phyloP scores from a whole-genome alignment of 2,329 filamentous ascomycete genomes.

The Hypoxylon sp. region DNA sequence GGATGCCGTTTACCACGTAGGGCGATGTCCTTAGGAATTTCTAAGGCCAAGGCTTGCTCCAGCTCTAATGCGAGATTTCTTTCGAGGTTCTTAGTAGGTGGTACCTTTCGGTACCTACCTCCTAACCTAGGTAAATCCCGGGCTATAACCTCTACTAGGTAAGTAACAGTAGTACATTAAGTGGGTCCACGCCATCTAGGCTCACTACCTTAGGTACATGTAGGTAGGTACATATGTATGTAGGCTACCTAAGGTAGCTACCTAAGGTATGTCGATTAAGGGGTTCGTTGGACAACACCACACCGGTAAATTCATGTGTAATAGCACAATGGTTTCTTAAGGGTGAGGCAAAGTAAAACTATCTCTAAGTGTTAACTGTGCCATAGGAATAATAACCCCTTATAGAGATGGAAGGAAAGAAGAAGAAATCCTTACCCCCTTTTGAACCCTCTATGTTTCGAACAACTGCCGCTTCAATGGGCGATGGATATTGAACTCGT shows the following conservation, averaged over 20 bases:
- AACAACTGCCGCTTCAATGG: too few relatives aligned
- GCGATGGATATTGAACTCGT: not conserved
- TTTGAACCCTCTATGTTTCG: too few relatives aligned
- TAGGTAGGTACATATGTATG: too few relatives aligned
- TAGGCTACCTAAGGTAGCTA: too few relatives aligned
- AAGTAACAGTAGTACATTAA: conserved; percentile 12
- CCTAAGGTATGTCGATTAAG: not conserved
- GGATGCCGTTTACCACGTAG: not conserved
- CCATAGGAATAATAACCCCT: too few relatives aligned
- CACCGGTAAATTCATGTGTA: not conserved
- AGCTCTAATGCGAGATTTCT: conserved; percentile 31
- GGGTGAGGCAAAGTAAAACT: not conserved
- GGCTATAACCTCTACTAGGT: not conserved
- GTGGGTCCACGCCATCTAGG: conserved; percentile 16
- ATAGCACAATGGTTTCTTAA: too few relatives aligned
- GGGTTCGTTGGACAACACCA: not conserved
- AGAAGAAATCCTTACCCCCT: too few relatives aligned
- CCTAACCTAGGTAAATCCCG: too few relatives aligned
- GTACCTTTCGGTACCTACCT: not conserved
- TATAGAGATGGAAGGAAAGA: too few relatives aligned
- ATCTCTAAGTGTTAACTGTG: not conserved
- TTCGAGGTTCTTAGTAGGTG: conserved; percentile 17
- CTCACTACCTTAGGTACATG: too few relatives aligned
- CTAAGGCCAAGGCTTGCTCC: not conserved
- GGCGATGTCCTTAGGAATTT: not conserved